Evolutionary conservation across 2,329 filamentous ascomycete species (phyloP).

Genomic region (Parafenestella ontariensis): DNA sequence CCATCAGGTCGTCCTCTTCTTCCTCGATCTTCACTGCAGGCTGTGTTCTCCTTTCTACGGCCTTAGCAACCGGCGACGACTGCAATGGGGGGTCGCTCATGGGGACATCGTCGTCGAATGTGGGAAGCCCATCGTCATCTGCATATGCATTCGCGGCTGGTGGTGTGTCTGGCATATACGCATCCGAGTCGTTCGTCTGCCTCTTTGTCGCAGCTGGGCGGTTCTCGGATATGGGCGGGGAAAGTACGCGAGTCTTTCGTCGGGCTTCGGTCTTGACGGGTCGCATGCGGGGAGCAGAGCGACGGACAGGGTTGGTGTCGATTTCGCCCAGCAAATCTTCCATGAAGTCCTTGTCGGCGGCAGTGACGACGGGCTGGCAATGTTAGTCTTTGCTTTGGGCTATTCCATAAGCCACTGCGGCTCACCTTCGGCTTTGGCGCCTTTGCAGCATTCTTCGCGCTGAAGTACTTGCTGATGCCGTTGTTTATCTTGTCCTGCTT

Average conservation of each 20-base stretch:
- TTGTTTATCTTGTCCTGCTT: slow-evolving; percentile 87
- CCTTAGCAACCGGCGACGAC: slow-evolving; percentile 85
- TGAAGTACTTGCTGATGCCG: slow-evolving; percentile 95
- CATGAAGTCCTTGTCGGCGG: slow-evolving; percentile 90
- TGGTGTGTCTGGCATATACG: slow-evolving; percentile 54
- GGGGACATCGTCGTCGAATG: slow-evolving; percentile 70
- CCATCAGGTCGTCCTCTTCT: slow-evolving; percentile 82
- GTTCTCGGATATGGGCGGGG: slow-evolving; percentile 69
- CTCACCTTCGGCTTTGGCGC: slow-evolving; percentile 82
- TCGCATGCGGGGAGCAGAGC: slow-evolving; percentile 62
- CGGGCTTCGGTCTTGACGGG: slow-evolving; percentile 76
- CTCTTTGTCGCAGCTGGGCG: slow-evolving; percentile 33
- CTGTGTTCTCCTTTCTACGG: slow-evolving; percentile 72
- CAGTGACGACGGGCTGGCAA: slow-evolving; percentile 73
- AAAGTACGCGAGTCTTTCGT: slow-evolving; percentile 80
- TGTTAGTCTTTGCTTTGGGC: slow-evolving; percentile 25
- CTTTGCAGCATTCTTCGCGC: slow-evolving; percentile 68
- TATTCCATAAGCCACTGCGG: not conserved
- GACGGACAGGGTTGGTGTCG: slow-evolving; percentile 73
- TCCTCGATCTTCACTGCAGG: slow-evolving; percentile 65
- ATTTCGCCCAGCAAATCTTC: slow-evolving; percentile 85
- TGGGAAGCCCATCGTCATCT: slow-evolving; percentile 64
- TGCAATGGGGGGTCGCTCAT: slow-evolving; percentile 82
- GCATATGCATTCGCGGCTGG: slow-evolving; percentile 51
- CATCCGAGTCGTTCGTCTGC: slow-evolving; percentile 46